These are phyloP conservation scores for Rhynchosporium secalis DNA, from an alignment of 2,329 filamentous ascomycete species.

Conservation along the genomic window DNA sequence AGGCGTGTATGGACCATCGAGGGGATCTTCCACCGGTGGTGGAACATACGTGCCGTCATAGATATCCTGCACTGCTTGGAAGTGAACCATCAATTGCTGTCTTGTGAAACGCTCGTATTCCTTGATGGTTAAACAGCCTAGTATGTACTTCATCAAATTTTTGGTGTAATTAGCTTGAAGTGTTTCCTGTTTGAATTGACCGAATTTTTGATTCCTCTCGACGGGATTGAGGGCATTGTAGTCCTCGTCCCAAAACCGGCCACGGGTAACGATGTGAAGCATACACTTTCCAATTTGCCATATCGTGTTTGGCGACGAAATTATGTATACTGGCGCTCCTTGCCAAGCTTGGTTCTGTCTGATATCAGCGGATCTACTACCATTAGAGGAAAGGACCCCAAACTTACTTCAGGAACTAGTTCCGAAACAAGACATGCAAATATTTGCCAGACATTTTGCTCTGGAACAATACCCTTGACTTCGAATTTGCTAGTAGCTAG, in stretches of 20 bases:
- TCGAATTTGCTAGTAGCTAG: conserved; percentile 11
- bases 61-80: conserved; percentile 14
- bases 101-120: conserved; percentile 17
- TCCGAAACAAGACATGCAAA: conserved; percentile 24
- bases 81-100: conserved; percentile 21
- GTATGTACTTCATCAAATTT: conserved; percentile 23
- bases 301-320: conserved; percentile 21
- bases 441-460: conserved; percentile 21
- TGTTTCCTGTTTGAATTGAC: conserved; percentile 20
- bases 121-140: conserved; percentile 17
- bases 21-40: conserved; percentile 7
- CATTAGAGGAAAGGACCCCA: too few species aligned
- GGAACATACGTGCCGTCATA: conserved; percentile 16
- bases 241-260: conserved; percentile 25
- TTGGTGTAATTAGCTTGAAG: conserved; percentile 24
- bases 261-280: conserved; percentile 22
- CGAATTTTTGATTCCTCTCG: conserved; percentile 14
- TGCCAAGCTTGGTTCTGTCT: conserved; percentile 6
- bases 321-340: conserved; percentile 12
- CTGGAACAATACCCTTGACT: conserved; percentile 16
- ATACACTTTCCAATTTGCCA: conserved; percentile 29
- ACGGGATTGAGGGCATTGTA: conserved; percentile 20
- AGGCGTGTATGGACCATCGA: conserved; percentile 11
- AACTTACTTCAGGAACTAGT: conserved; percentile 18
- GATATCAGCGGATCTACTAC: background rate